phyloP scores from a whole-genome alignment of 2,329 filamentous ascomycete genomes.

The Cladophialophora chaetospira region DNA sequence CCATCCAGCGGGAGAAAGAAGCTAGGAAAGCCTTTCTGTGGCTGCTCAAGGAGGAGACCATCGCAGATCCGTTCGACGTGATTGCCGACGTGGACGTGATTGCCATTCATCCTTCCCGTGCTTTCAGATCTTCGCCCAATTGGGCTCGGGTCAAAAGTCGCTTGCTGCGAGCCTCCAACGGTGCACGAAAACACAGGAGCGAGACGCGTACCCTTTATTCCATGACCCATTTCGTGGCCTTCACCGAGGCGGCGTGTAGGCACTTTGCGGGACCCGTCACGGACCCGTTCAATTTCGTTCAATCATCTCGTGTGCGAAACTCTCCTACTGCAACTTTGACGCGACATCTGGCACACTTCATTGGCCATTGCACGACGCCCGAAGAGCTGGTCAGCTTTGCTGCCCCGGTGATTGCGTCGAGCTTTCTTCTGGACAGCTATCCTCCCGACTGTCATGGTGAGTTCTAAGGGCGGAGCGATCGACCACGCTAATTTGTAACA shows the following conservation, averaged over 20 bases:
- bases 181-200: background rate
- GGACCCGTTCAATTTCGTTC: background rate
- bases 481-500: slow-evolving; percentile 1
- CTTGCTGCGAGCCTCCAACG: background rate
- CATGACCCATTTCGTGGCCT: background rate
- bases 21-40: slow-evolving; percentile 32
- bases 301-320: background rate
- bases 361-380: slow-evolving; percentile 25
- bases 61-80: slow-evolving; percentile 19
- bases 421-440: slow-evolving; percentile 35
- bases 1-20: slow-evolving; percentile 27
- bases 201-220: background rate
- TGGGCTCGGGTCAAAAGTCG: background rate
- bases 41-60: slow-evolving; percentile 34
- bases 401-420: slow-evolving; percentile 33
- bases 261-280: background rate
- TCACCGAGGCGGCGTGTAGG: background rate
- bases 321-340: background rate
- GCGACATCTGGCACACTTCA: slow-evolving; percentile 11
- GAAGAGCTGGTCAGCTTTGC: slow-evolving; percentile 32
- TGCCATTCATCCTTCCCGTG: slow-evolving; percentile 23
- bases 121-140: too few relatives aligned
- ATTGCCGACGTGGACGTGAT: slow-evolving; percentile 33
- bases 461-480: slow-evolving; percentile 3
- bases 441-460: slow-evolving; percentile 30